Conservation (phyloP, 164 flowering plant genomes). For the Nelumbo lutea region DNA sequence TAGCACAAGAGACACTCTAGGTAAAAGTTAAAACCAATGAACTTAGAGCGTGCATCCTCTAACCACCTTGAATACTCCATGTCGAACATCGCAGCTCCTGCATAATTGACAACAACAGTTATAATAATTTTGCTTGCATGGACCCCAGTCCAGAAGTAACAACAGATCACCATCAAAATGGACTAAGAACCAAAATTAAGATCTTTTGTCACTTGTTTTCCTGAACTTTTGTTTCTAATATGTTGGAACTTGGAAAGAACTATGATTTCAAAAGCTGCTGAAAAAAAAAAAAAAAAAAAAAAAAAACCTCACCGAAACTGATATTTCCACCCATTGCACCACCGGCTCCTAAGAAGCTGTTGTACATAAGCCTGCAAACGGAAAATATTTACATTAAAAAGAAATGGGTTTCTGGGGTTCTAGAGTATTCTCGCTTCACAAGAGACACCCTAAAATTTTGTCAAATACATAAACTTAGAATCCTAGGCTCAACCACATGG, state of each 20-base stretch:
- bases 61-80: conserved; percentile 94
- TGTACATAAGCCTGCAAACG: conserved; percentile 92
- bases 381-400: not conserved
- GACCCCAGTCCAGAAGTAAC: not conserved
- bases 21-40: no score
- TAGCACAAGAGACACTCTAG: no score
- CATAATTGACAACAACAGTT: not conserved
- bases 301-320: conserved; percentile 53
- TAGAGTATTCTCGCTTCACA: not conserved
- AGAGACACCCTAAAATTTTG: no score
- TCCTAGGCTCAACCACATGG: no score
- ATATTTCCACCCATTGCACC: conserved; percentile 50
- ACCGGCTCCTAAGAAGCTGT: conserved; percentile 75
- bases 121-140: not conserved
- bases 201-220: no score
- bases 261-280: not conserved
- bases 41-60: no score
- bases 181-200: no score
- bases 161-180: not conserved
- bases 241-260: no score
- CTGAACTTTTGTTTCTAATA: no score
- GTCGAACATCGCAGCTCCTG: conserved; percentile 91
- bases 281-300: not conserved
- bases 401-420: not conserved
- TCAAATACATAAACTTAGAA: no score